These are phyloP conservation scores for Hanseniaspora lindneri DNA, from an alignment of 805 yeast species.

Conservation along the genomic window DNA sequence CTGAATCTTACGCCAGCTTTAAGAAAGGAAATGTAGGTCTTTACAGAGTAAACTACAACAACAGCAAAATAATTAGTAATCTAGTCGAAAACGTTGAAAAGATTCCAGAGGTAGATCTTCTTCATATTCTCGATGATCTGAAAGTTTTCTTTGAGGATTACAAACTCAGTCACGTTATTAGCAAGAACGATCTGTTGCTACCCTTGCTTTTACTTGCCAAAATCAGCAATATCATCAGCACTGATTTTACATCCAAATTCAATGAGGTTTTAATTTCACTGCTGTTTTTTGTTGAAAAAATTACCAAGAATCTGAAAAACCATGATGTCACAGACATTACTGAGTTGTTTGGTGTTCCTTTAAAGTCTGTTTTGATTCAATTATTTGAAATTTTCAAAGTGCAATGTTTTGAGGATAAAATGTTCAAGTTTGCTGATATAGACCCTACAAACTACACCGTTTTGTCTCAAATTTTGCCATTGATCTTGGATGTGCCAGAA, in stretches of 20 bases:
- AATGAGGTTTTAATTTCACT: slow-evolving; percentile 2
- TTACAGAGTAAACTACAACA: slow-evolving; percentile 39
- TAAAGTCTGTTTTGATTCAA: not conserved
- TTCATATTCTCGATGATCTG: slow-evolving; percentile 30
- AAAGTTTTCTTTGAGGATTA: slow-evolving; percentile 24
- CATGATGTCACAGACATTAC: slow-evolving; percentile 1
- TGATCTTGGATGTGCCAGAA: slow-evolving; percentile 19
- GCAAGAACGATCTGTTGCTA: slow-evolving; percentile 10
- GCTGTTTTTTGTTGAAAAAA: not conserved
- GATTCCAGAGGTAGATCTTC: slow-evolving; percentile 24
- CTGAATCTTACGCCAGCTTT: not conserved
- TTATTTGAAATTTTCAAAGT: not conserved
- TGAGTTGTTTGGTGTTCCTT: not conserved
- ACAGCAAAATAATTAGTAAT: slow-evolving; percentile 22
- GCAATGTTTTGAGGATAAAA: slow-evolving; percentile 15
- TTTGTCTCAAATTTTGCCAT: slow-evolving; percentile 23
- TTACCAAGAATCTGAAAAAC: not conserved
- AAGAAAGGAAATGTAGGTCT: slow-evolving; percentile 32
- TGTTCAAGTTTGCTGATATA: slow-evolving; percentile 31
- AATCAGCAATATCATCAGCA: not conserved
- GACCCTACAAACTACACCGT: slow-evolving; percentile 20
- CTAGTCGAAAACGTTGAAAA: slow-evolving; percentile 8
- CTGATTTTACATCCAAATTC: not conserved
- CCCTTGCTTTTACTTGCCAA: slow-evolving; percentile 1
- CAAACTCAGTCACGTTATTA: not conserved